Base-by-base conservation (phyloP, 208 protist species). In the Crithidia fasciculata region DNA sequence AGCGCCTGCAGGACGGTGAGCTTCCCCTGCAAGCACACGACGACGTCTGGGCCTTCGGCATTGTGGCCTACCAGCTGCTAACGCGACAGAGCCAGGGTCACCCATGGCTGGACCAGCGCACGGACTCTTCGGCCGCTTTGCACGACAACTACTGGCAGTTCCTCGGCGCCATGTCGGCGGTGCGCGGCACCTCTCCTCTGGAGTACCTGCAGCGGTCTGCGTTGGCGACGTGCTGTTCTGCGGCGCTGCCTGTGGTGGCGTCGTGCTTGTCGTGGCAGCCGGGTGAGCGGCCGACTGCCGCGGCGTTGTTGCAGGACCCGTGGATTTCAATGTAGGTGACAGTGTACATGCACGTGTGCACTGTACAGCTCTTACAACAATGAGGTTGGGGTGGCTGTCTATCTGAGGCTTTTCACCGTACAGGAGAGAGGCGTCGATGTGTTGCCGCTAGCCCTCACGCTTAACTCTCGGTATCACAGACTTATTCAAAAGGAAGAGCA, bases 21-120 rank as follows among this genome's bases (percentile, higher is more conserved):
- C 45, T 64, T 12, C 69, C 69, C 2, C 40, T 59, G 16, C 37
- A 10, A 8, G 41, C 63, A 8, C n/a, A 40, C 28, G 82, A 72
- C n/a, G 86, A 91, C 36, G 52, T 91, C 9, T 95, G 90, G 90
- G 69, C 83, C 3, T 60, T 91, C 8, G 90, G 87, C 2, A 60
- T 91, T 8, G 57, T 84, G 19, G 66, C 81, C 36, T 78, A 79
- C 63, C 74, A 91, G 44, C 68, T 90, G 37, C 58, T 88, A 8
- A 73, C 71, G 5, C 72, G 80, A 56, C 53, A 64, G 43, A 66
- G 56, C 41, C 43, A 61, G 50, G 63, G 62, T 40, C 83, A 86
- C 52, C 78, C 81, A 36, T 81, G 66, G 71, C 57, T 47, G 4
- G 8, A 41, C 40, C 37, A 58, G 12, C 13, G 28, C 44, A 8